Conservation (phyloP, 2,329 filamentous ascomycete genomes). For the Colletotrichum sp. region DNA sequence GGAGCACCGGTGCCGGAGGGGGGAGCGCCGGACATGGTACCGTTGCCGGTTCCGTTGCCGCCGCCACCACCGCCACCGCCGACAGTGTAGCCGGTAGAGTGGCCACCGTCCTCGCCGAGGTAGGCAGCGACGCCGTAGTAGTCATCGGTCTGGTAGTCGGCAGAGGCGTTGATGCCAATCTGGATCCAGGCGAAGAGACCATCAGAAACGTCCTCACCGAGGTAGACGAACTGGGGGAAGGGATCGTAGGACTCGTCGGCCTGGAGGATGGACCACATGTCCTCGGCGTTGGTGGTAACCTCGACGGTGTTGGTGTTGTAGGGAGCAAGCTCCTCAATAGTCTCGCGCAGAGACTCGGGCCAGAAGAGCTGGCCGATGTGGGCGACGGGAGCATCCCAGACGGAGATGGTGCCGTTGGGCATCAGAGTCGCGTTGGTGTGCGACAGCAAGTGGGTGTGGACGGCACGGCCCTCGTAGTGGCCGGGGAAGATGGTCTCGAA, state of each 20-base stretch:
- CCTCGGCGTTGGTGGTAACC: slow-evolving; percentile 57
- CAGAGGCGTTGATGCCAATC: slow-evolving; percentile 50
- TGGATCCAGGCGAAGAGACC: slow-evolving; percentile 62
- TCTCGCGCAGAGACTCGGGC: slow-evolving; percentile 59
- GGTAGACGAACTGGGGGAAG: slow-evolving; percentile 61
- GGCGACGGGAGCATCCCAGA: slow-evolving; percentile 44
- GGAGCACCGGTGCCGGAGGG: neutral
- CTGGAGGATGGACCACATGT: slow-evolving; percentile 46
- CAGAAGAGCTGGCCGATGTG: slow-evolving; percentile 72
- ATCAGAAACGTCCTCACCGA: slow-evolving; percentile 57
- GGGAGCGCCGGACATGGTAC: neutral
- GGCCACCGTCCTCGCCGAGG: slow-evolving; percentile 9
- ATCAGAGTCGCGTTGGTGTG: slow-evolving; percentile 38
- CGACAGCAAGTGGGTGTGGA: slow-evolving; percentile 52
- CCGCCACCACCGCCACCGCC: neutral
- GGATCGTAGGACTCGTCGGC: slow-evolving; percentile 53
- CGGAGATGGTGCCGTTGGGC: slow-evolving; percentile 36
- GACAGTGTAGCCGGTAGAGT: neutral
- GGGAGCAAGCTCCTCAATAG: slow-evolving; percentile 54
- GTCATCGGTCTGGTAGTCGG: slow-evolving; percentile 18
- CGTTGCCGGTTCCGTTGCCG: neutral
- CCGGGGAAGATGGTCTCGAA: slow-evolving; percentile 50
- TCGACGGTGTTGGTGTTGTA: slow-evolving; percentile 50
- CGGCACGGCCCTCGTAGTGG: slow-evolving; percentile 49
- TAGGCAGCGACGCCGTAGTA: slow-evolving; percentile 16